Base-by-base conservation (phyloP, 768 basidiomycete species). In the Leccinum olivaceopallidum region DNA sequence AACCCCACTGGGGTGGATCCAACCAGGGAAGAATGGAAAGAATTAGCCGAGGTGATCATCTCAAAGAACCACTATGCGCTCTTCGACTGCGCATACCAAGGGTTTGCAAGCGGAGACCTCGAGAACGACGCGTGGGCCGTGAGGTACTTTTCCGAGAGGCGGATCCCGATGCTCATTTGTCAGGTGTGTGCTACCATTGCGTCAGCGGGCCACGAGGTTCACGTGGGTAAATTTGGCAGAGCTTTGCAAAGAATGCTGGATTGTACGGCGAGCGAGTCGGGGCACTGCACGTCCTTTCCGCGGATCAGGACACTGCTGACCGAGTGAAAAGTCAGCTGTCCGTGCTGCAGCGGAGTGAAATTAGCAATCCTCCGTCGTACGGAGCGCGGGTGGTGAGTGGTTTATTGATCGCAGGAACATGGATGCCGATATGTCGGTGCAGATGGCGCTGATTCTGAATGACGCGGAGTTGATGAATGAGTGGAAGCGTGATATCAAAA, bases 1-100 rank as follows among this genome's bases (percentile, higher is more conserved):
- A 98, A 98, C 72, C 95, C 95, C 8, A 98, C 96, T 2, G 95
- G 95, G 3, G 92, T 96, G 30, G 95, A 98, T 75, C 95, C 95
- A 7, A 94, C 93, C 36, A 73, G 73, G 51, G 93, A 90, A 65
- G 90, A 98, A 73, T 98, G 95, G 95, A 77, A 82, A 62, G 73
- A 78, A 59, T 83, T 98, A 67, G 90, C 90, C 42, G 81, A 88
- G 39, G 76, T 87, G 57, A 84, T 97, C 72, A 71, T 89, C 32
- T 75, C 79, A 52, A 89, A 87, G 76, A 80, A 83, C 14, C 95
- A 95, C 73, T 96, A 86, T 69, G 88, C 89, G 34, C 95, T 96
- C 78, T 94, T 98, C 73, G 95, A 98, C 77, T 90, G 89, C 72
- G 95, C 95, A 3, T 98, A 98, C 77, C 95, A 97, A 76, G 95